Evolutionary conservation across 805 yeast species (phyloP), one percentile per base, ranked within the genome.

Genomic region (Metschnikowia rubicola): DNA sequence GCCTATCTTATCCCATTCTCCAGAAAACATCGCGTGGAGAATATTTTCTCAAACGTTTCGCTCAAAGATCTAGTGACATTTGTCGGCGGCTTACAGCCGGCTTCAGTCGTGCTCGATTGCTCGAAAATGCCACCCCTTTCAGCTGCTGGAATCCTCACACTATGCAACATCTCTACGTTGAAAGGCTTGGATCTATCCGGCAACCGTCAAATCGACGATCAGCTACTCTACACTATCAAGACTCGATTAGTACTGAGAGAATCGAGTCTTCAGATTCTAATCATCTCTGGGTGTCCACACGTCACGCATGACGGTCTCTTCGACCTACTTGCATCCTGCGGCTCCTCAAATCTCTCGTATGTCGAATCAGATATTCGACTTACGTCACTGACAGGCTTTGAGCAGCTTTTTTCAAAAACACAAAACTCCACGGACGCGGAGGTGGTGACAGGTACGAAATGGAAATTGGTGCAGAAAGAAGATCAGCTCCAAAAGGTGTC

Each of bases 21-120:
- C 26, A 41, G 44, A 17, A 40, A 33, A 36, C 73, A 71, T 57
- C 51, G 77, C 35, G 41, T 72, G 26, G 76, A 71, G 37, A 69
- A 63, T 39, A 35, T 72, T 6, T 70, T 66, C 46, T 50, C 58
- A 19, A 70, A 71, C 47, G 54, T 66, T 10, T 47, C 54, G 17
- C 35, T 69, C 4, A 21, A 35, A 15, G 66, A 64, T 13, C 39
- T 71, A 4, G 53, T 51, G 2, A 12, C 41, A 8, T 55, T 56
- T 35, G 41, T 67, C 15, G 54, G 52, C 34, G 44, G 46, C 10
- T 41, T 63, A n/a, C 32, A 44, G 12, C 51, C 26, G 49, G 48
- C 38, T 9, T 21, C 64, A 56, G 33, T 52, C 48, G 49, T 67
- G 31, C 52, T 68, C 12, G 73, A 70, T 46, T 45, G 67, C 29